Percentiles rank a stretch among this genome's conserved stretches.
Evolutionary conservation across 1,139 yeast genomes (phyloP).

Genomic region (Geotrichum klebahnii): DNA sequence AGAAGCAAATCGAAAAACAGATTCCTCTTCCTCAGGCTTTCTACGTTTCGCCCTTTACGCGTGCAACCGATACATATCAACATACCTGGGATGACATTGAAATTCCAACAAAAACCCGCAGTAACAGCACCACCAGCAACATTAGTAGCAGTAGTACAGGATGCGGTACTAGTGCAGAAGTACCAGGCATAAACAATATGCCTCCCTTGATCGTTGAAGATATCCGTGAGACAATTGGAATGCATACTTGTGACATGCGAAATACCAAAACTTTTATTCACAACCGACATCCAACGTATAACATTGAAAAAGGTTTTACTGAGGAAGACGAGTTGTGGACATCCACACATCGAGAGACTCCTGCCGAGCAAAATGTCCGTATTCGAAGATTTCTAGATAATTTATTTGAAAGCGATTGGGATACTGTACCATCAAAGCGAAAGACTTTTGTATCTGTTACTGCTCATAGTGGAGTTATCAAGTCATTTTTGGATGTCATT

Average conservation of each 20-base stretch:
- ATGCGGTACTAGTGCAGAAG: not conserved
- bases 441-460: conserved; percentile 45
- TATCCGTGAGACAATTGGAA: conserved; percentile 64
- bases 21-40: conserved; percentile 54
- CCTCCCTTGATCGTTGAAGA: conserved; percentile 46
- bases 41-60: conserved; percentile 61
- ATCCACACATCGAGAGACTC: conserved; percentile 45
- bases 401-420: conserved; percentile 40
- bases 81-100: conserved; percentile 54
- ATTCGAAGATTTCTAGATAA: conserved; percentile 49
- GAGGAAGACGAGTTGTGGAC: conserved; percentile 49
- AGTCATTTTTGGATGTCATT: conserved; percentile 50
- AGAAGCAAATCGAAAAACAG: conserved; percentile 44
- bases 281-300: conserved; percentile 38
- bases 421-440: conserved; percentile 33
- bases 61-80: conserved; percentile 56
- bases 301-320: conserved; percentile 45
- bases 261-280: conserved; percentile 43
- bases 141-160: not conserved
- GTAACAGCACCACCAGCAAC: too few relatives aligned
- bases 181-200: not conserved
- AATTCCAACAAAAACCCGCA: not conserved
- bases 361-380: conserved; percentile 50
- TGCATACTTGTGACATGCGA: conserved; percentile 64
- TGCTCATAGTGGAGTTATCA: conserved; percentile 60